Conservation (phyloP, 2,329 filamentous ascomycete genomes). For the Aspergillus pseudoviridinutans region DNA sequence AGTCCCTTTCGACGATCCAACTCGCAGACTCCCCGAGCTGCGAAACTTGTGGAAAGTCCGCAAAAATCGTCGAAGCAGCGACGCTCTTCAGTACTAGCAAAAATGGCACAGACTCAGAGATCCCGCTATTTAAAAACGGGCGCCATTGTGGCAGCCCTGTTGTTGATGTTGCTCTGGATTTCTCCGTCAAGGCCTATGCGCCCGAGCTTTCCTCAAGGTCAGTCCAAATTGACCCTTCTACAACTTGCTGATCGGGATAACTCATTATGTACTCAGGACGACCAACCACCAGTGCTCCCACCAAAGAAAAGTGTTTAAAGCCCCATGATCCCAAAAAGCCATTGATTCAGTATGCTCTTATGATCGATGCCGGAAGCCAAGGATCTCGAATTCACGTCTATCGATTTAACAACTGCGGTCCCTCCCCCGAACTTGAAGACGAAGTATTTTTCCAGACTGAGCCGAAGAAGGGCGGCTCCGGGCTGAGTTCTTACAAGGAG, state of each 20-base stretch:
- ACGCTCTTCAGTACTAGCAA: slow-evolving; percentile 35
- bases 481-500: slow-evolving; percentile 78
- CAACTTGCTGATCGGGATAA: not conserved
- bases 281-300: slow-evolving; percentile 42
- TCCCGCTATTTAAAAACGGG: slow-evolving; percentile 60
- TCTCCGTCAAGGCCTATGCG: slow-evolving; percentile 38
- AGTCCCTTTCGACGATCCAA: slow-evolving; percentile 51
- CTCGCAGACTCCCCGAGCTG: slow-evolving; percentile 44
- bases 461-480: slow-evolving; percentile 72
- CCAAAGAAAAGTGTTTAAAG: slow-evolving; percentile 71
- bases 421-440: slow-evolving; percentile 88
- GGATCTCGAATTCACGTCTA: slow-evolving; percentile 98
- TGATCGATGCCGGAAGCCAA: slow-evolving; percentile 98
- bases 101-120: slow-evolving; percentile 61
- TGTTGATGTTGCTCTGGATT: slow-evolving; percentile 56
- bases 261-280: slow-evolving; percentile 1
- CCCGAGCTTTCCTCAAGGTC: slow-evolving; percentile 23
- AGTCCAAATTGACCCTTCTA: not conserved
- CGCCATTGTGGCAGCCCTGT: slow-evolving; percentile 54
- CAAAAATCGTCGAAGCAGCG: slow-evolving; percentile 38
- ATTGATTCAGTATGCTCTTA: slow-evolving; percentile 93
- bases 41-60: slow-evolving; percentile 44
- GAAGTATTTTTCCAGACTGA: slow-evolving; percentile 93
- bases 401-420: slow-evolving; percentile 97
- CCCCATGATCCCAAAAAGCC: slow-evolving; percentile 86